Base-by-base conservation (phyloP, 768 basidiomycete genomes). In the Tricholoma sp. region DNA sequence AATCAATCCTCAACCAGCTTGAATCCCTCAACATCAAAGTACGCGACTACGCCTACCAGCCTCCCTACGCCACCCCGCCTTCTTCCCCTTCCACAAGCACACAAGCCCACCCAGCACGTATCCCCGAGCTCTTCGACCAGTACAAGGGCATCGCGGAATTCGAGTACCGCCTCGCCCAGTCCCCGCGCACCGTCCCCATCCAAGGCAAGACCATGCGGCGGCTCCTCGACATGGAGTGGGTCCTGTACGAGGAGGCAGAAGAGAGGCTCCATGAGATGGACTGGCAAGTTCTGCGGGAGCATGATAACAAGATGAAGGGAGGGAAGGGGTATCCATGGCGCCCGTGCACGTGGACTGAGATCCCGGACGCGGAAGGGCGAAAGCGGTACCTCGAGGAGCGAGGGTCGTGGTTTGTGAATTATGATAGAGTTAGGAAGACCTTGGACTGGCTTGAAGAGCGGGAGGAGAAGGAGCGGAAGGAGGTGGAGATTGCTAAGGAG, bases 201-300 rank as follows among this genome's bases (percentile, higher is more conserved):
- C 42, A 64, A 2, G 78, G 76, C 7, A 74, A 71, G 48, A 69
- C 66, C 2, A 60, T 77, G 9, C 68, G 74, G 0, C 69, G 76
- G 4, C 64, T 80, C 1, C 55, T 79, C 13, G 66, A 70, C 18
- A 57, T 77, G 11, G 67, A 69, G 7, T 80, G 79, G 77, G 57
- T 79, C 3, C 65, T 64, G 9, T 49, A 59, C 49, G 64, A 61
- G 5, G 77, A 80, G 50, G 63, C 73, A 11, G 48, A 60, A 9
- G 63, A 54, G 6, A 62, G 72, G 3, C 70, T 71, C 8, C 57
- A 60, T 8, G 58, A 59, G 7, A 69, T 73, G 57, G 78, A 80
- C 50, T 63, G 70, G 57, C 67, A 71, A 8, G 70, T 64, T 15
- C 56, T 79, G 48, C 47, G 59, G 13, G 60, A 61, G n/a, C 66